Evolutionary conservation across 148 eudicot genomes (phyloP), one percentile per base, ranked within the genome.

Genomic region (Fagopyrum homotropicum): DNA sequence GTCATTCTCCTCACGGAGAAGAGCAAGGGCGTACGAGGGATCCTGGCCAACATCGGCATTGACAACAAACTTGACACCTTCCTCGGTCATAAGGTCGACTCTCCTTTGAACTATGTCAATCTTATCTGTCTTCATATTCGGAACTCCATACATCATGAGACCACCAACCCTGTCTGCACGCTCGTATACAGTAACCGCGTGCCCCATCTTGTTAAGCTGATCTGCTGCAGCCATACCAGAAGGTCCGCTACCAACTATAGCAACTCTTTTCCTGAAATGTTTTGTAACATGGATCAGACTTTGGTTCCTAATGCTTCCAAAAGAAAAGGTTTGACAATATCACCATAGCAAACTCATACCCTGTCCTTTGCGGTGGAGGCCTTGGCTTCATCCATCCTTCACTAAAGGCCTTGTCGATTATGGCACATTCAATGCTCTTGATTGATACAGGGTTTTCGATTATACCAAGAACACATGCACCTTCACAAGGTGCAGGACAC

Each of bases 331-430:
- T 59, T 59, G 4, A 7, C 26, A 26, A 22, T 35, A 35, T 26
- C 12, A 60, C 61, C 61, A 26, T 9, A 9, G 35, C 40, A 60
- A 26, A 26, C 3, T 22, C 68, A 76, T 85, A 94, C 98, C 96
- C 92, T 3, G 97, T 88, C 85, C 98, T 89, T 70, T 75, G 81
- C 14, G 75, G 84, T 52, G 98, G 98, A 77, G 97, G 97, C 73
- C 97, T 84, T 19, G 98, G 98, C 30, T 91, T 86, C 97, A 94
- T 94, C 98, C 97, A 94, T 54, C 98, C 97, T 85, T 91, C 97
- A 79, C 89, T 93, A 70, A 91, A 94, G 76, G 96, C 98, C 81
- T 89, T 93, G 85, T 91, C 98, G 56, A 94, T 94, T 79, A 91
- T 94, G 8, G 98, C 79, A 74, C 98, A 94, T 80, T 94, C 97